These are phyloP conservation scores for Neurospora discreta DNA, from an alignment of 495 filamentous ascomycete genomes.

Conservation along the genomic window DNA sequence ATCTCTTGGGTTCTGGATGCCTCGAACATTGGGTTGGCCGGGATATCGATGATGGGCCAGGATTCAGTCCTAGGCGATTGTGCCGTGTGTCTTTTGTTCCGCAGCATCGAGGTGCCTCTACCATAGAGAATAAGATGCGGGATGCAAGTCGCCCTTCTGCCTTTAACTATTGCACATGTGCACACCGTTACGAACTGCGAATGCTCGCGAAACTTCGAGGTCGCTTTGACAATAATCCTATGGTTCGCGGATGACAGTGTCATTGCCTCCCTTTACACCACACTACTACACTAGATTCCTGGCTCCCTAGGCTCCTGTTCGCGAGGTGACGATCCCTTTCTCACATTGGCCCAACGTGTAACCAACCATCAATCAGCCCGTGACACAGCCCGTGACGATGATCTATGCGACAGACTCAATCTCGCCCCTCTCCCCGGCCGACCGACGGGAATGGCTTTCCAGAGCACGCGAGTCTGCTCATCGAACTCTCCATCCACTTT, in stretches of 20 bases:
- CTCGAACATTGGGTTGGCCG: background rate
- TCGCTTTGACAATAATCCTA: background rate
- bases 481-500: background rate
- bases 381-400: background rate
- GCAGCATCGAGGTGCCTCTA: background rate
- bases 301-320: background rate
- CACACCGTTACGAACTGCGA: background rate
- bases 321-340: background rate
- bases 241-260: background rate
- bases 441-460: no score
- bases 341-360: background rate
- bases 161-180: background rate
- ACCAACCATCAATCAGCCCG: background rate
- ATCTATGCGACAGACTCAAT: background rate
- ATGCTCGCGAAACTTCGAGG: background rate
- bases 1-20: background rate
- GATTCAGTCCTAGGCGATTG: background rate
- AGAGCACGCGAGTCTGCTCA: background rate
- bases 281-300: no score
- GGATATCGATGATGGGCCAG: background rate
- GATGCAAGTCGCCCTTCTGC: background rate
- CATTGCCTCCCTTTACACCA: background rate
- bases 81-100: background rate
- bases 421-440: background rate
- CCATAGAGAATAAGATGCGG: background rate